Base-by-base conservation (phyloP, 108 stramenopile genomes). In the Cyclotella cryptica region DNA sequence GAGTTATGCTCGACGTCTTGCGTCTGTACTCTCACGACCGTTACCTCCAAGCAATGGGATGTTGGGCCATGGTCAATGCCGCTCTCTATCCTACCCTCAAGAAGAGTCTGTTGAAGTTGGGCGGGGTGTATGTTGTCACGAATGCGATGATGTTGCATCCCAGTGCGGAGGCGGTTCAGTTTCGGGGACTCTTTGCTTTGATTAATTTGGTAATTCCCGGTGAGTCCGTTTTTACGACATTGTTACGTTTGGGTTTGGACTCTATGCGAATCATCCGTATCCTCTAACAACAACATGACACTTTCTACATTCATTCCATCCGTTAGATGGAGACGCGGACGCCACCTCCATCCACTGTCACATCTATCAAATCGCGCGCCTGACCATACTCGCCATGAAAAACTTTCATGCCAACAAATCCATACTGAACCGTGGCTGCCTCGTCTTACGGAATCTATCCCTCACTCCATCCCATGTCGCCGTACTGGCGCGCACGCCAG, bases 161-260 rank as follows among this genome's bases (percentile, higher is more conserved):
- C 22, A 49, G 63, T 52, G 83, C 69, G 43, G 83, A 66, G 75
- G 85, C 85, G 30, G 86, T 87, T 7, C 86, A 86, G 79, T 87
- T 87, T 47, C 53, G 86, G 14, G 86, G 79, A 35, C 65, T 87
- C 65, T 87, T 87, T 66, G 86, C 86, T 29, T 71, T 87, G 63
- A 87, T 87, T 71, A 87, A 87, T 66, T 85, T 87, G 70, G 86
- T 86, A 7, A 87, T 85, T 43, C 86, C 85, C n/a, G 81, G 71
- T 72, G 47, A 68, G 76, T 69, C 12, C 15, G 10, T 44, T 15
- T 5, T 66, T 17, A 18, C 11, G 42, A 49, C 14, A 22, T 35
- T 69, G 43, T 30, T 52, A 12, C 5, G 11, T 28, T 0, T 1
- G 26, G 57, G 43, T 45, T 21, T 44, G 30, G 26, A 27, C 27